Base-by-base conservation (phyloP, 2,329 filamentous ascomycete species). In the Ascochyta clinopodiicola region DNA sequence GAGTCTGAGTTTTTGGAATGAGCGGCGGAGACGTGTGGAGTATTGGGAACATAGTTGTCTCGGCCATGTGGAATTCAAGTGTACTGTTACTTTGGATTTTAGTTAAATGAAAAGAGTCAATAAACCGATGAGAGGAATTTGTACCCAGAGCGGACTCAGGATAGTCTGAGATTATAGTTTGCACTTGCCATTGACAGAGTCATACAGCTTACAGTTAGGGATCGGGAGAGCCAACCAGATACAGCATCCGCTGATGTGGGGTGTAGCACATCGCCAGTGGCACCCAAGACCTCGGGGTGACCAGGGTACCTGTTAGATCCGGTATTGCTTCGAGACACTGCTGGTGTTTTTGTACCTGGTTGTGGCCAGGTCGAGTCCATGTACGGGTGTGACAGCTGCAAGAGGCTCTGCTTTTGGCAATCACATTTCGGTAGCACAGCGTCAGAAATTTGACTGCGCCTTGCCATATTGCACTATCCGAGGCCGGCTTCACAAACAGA, bases 231-330 rank as follows among this genome's bases (percentile, higher is more conserved):
- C 52, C 37, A 56, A 56, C 51, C 46, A 56, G 44, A 51, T 31
- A 31, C 47, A 63, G 42, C 77, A 75, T 67, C 73, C 71, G 56
- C 81, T 79, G 69, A 82, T 84, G 72, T 81, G 80, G 58, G 83
- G 82, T 35, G 61, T 39, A 45, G 46, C 25, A 25, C 45, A 50
- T 46, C 52, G 43, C 46, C 31, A 12, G 46, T 43, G 47, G 27
- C 22, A 51, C 46, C 45, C 46, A 47, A 50, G 84, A 83, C 46
- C 84, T 84, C 57, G 85, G 84, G 62, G 86, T 85, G 69, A 80
- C 82, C 75, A 86, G 83, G 62, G 80, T 59, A 59, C 36, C 46
- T 50, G 57, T 51, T 48, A 58, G 53, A 56, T 49, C 34, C n/a
- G 42, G 44, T 52, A 38, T 36, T 51, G 37, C 38, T 52, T 40